Percentiles rank a stretch among this genome's conserved stretches.
Conservation (phyloP, 305 asterid species). For the Stenogyne calaminthoides region DNA sequence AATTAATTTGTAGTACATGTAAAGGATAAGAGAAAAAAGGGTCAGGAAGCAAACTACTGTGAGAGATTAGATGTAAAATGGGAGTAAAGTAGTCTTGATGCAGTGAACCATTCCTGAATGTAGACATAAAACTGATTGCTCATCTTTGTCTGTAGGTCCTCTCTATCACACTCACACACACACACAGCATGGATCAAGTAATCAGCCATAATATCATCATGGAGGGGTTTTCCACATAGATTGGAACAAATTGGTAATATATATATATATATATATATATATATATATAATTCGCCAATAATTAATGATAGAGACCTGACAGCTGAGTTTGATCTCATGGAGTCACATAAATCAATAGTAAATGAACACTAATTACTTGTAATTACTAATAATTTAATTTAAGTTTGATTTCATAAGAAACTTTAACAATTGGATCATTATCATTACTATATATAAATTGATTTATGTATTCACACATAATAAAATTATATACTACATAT, state of each 20-base stretch:
- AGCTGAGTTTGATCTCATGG: background rate
- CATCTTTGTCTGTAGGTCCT: too few relatives aligned
- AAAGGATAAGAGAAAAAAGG: background rate
- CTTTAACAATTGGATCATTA: too few relatives aligned
- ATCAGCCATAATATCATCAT: constrained; percentile 1
- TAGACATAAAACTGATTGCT: constrained; percentile 34
- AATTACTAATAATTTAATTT: background rate
- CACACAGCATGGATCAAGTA: background rate
- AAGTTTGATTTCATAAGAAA: background rate
- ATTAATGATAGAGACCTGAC: too few relatives aligned
- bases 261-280: too few relatives aligned
- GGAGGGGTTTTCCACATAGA: background rate
- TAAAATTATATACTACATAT: too few relatives aligned
- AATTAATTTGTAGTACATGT: background rate
- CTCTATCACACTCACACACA: background rate
- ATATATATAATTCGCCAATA: background rate
- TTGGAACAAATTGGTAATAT: background rate
- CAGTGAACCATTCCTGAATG: constrained; percentile 38
- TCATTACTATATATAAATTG: background rate
- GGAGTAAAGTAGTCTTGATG: constrained; percentile 19
- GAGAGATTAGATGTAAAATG: constrained; percentile 27
- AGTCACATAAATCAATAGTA: background rate
- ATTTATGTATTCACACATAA: too few relatives aligned
- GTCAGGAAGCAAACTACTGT: background rate
- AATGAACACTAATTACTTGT: background rate